Evolutionary conservation across 345 rosid genomes (phyloP), one percentile per base, ranked within the genome.

Genomic region (Populus ilicifolia): DNA sequence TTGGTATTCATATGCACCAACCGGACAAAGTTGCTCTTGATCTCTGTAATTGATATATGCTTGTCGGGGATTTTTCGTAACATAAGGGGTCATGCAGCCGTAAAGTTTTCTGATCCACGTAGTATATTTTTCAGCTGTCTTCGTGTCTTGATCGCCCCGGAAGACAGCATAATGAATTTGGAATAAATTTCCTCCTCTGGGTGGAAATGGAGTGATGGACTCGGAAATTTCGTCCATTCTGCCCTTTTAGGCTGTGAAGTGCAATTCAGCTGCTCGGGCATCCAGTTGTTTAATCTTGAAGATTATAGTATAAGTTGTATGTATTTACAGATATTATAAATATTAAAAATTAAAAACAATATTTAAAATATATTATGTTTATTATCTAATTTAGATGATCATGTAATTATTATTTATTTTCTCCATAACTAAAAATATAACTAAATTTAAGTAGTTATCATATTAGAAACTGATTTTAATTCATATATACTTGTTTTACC

Each of bases 21-120:
- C 72, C 70, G 79, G 62, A 83, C 77, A 25, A 86, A 83, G 72
- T 76, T 88, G 11, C 69, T 67, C 68, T 85, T 82, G 68, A 82
- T 93, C 96, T 50, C 94, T 90, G 27, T 90, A 91, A 65, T 83
- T 87, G 20, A 91, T 63, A 59, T 80, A 92, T 20, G 96, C 88
- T 12, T 75, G 82, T 41, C 97, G 88, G 2, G 94, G 96, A 4
- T 85, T 83, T 77, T 89, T 89, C 9, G 96, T 87, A 74, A 89
- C 96, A 12, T 76, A 86, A 0, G 86, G 87, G 18, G 86, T 75
- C 90, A 90, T 82, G 62, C 74, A 78, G 5, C 30, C 56, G 59
- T 90, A 86, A 0, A 89, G 77, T 64, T 75, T 75, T 71, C 89
- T 83, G 48, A 84, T 81, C 89, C 89, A 84, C 29, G 20, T 50